Evolutionary conservation across 805 yeast genomes (phyloP).

Genomic region (Kodamaea kaohsiungensis): DNA sequence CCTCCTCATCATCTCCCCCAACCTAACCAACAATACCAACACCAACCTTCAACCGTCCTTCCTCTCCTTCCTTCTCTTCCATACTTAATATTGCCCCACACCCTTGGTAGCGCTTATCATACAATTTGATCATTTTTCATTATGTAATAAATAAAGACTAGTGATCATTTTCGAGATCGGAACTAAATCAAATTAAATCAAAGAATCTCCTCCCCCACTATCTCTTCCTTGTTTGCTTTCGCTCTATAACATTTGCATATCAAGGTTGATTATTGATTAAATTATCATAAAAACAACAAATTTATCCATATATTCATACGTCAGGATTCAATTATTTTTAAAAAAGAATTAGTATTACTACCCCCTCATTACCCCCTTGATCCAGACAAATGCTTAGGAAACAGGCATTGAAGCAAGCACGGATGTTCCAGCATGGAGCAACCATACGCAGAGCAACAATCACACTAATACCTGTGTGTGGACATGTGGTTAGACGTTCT

Average conservation of each 20-base stretch:
- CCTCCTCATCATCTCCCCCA: too few relatives aligned
- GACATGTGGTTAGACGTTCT: neutral
- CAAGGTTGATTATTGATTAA: neutral
- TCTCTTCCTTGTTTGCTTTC: neutral
- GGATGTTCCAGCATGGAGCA: slow-evolving; percentile 2
- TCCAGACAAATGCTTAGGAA: slow-evolving; percentile 4
- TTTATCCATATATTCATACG: neutral
- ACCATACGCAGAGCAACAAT: neutral
- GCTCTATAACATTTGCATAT: neutral
- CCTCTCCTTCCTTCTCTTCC: neutral
- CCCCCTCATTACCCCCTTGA: slow-evolving; percentile 1
- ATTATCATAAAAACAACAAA: neutral
- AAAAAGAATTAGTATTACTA: neutral
- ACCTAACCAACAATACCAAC: too few relatives aligned
- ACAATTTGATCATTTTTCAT: neutral
- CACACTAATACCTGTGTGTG: neutral
- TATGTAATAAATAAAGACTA: too few relatives aligned
- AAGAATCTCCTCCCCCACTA: neutral
- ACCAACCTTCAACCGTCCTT: too few relatives aligned
- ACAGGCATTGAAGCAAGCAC: slow-evolving; percentile 5
- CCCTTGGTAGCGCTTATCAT: slow-evolving; percentile 8
- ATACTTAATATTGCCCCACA: neutral
- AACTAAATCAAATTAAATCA: neutral
- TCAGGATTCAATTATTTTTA: neutral
- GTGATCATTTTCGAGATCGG: neutral